These are phyloP conservation scores for Alternaria arbusti DNA, from an alignment of 2,329 filamentous ascomycete genomes.

Conservation along the genomic window DNA sequence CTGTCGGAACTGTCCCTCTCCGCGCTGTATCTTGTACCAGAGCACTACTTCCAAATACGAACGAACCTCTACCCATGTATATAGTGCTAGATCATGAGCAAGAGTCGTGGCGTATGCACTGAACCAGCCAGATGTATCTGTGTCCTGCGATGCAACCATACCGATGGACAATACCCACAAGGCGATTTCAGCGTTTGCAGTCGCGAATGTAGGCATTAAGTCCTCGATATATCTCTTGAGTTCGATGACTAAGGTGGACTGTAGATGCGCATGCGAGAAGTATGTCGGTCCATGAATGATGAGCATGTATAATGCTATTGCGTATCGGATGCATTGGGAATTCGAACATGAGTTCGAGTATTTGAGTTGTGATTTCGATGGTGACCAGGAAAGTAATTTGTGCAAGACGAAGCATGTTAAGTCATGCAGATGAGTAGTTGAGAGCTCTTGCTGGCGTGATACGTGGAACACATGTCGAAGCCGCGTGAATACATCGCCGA, in stretches of 20 bases:
- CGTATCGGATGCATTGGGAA: conserved; percentile 52
- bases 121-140: not conserved
- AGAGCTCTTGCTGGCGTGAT: conserved; percentile 33
- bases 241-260: conserved; percentile 16
- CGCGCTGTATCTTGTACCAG: not conserved
- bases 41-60: not conserved
- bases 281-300: conserved; percentile 63
- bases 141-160: conserved; percentile 2
- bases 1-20: not conserved
- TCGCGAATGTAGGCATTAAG: not conserved
- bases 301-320: conserved; percentile 60
- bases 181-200: not conserved
- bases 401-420: conserved; percentile 63
- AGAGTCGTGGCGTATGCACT: not conserved
- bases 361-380: not conserved
- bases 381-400: conserved; percentile 49
- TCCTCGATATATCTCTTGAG: conserved; percentile 17
- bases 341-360: conserved; percentile 15
- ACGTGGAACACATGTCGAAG: conserved; percentile 54
- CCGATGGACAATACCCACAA: conserved; percentile 4
- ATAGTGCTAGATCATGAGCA: not conserved
- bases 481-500: conserved; percentile 52
- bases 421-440: conserved; percentile 59
- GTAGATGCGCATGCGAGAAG: conserved; percentile 55
- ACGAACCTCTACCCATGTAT: not conserved